Evolutionary conservation across 768 basidiomycete genomes (phyloP), one percentile per base, ranked within the genome.

Genomic region (Boletales sp.): DNA sequence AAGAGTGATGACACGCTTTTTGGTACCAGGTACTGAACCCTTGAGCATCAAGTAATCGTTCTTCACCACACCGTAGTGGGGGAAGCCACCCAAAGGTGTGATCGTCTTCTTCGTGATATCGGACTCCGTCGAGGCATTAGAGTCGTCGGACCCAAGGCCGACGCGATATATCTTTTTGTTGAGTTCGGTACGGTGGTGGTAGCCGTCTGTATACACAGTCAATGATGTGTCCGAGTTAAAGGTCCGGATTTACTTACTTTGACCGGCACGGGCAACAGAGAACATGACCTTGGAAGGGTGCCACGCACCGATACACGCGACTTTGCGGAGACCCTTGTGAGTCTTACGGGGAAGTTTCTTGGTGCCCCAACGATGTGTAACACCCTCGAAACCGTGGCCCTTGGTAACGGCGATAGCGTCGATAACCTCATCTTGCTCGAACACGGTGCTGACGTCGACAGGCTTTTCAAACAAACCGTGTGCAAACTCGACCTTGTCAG

Each of bases 241-340:
- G 33, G 31, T 45, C 21, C 17, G 51, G 43, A 36, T 66, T 51
- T 38, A 79, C 91, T 62, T 71, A 92, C 89, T 90, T 88, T 97
- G 95, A 90, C 96, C 96, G 61, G 96, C 94, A 80, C 96, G 94
- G 54, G 94, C 96, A 63, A 99, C 96, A n/a, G 94, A 94, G 85
- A 93, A 98, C 95, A 98, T 98, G 83, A 99, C 96, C 77, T 95
- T 96, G 64, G 87, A 88, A 70, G 93, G 94, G 81, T 95, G 93
- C 92, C 92, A 95, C 69, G 93, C 94, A 74, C 93, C 93, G 60
- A 94, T 94, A 81, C 93, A 95, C 68, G 95, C 95, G 57, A 99
- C 96, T 80, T 99, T 98, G 72, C 95, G 90, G 66, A 98, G 90
- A 90, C 96, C 96, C 74, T 96, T 94, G 83, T 99, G 96, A 48